Percentiles rank a stretch among this genome's conserved stretches.
phyloP scores from a whole-genome alignment of 305 asterid species.

The Caryopteris hybrid region DNA sequence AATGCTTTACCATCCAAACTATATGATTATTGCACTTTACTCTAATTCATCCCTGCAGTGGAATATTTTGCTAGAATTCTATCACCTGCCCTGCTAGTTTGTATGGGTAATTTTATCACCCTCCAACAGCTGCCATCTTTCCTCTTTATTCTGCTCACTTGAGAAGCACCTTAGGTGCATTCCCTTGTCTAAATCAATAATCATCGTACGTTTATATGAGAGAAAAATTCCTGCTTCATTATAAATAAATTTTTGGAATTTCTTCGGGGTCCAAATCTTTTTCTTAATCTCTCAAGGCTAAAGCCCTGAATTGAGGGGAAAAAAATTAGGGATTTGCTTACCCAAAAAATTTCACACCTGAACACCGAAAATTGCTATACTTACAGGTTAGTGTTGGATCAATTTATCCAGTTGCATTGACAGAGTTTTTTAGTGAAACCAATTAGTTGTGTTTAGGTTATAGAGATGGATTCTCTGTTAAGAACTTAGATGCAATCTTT shows the following conservation, averaged over 20 bases:
- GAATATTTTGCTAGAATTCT: not conserved
- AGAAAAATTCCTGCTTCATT: no score
- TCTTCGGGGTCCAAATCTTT: no score
- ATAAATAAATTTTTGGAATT: no score
- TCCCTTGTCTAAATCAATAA: no score
- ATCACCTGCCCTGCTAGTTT: no score
- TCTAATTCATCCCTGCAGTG: not conserved
- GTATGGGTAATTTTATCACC: not conserved
- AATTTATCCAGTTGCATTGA: not conserved
- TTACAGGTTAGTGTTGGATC: not conserved
- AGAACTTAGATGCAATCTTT: not conserved
- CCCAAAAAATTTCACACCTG: no score
- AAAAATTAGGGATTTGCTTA: no score
- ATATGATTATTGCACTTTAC: not conserved
- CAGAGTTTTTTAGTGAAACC: not conserved
- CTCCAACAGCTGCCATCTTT: not conserved
- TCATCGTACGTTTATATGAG: no score
- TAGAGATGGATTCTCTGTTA: not conserved
- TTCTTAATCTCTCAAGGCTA: no score
- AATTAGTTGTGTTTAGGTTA: not conserved
- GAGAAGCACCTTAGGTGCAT: not conserved
- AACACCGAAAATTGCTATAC: no score
- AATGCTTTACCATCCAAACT: no score
- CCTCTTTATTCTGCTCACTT: not conserved
- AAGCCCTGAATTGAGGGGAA: no score